Base-by-base conservation (phyloP, 2,329 filamentous ascomycete species). In the Fusarium cyanostomum region DNA sequence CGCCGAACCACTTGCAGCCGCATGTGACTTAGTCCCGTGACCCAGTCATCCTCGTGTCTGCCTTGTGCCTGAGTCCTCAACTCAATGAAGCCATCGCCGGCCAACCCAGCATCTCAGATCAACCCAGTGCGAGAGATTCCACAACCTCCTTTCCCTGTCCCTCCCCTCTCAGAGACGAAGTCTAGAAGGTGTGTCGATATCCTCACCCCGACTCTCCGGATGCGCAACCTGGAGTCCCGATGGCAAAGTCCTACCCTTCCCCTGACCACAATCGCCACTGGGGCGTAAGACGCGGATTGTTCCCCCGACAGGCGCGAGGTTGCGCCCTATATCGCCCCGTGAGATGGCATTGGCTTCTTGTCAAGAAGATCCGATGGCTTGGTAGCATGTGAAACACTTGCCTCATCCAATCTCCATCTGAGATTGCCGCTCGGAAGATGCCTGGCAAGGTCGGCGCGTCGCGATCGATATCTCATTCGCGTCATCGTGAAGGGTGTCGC, bases 121-220 rank as follows among this genome's bases (percentile, higher is more conserved):
- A 43, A 24, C 59, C 64, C 50, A 66, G 56, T 59, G 43, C 64
- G 27, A 59, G 45, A 57, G 24, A 50, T 42, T 15, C 21, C 10
- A 18, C 13, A 3, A 24, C 30, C 2, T 33, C 9, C 1, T 24
- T 28, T 42, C 3, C 34, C 48, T n/a, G n/a, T 54, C 27, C 9
- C 31, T 45, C 16, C 21, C 8, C 13, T 3, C 18, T 18, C 7
- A 38, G 38, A 41, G 21, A 13, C 12, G 24, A 10, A n/a, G n/a
- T n/a, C n/a, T n/a, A 21, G 8, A 45, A 58, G 64, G 67, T 11
- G 57, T 70, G 67, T 52, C 48, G 28, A 28, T 70, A 67, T 55
- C 53, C 15, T 30, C 11, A 35, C 11, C 26, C 18, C 41, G 41
- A n/a, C 21, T 43, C 46, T 38, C 38, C 52, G 59, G 59, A 44